Evolutionary conservation across 2,329 filamentous ascomycete genomes (phyloP), one percentile per base, ranked within the genome.

Genomic region (Purpureocillium lavendulum): DNA sequence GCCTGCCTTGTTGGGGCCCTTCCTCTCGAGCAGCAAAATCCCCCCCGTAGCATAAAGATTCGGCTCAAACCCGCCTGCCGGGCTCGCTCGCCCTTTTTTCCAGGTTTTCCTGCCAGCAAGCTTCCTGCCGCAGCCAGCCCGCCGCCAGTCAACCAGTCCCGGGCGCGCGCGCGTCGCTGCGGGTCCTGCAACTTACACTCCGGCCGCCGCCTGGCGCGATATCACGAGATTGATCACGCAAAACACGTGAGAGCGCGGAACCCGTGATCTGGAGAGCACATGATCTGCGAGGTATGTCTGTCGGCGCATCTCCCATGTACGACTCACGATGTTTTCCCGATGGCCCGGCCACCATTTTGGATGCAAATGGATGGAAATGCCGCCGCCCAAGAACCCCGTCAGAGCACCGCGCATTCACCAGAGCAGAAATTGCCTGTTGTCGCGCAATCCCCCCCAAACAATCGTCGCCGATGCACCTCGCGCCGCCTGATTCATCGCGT

Each of bases 201-300:
- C 21, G 46, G 50, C 49, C 36, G 36, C 43, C 35, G 40, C 28
- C 31, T 30, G 46, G 51, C 64, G 62, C 64, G 64, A 67, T 64
- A 68, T 68, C 65, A 68, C 65, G 65, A 68, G 65, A 62, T 67
- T 59, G 56, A 60, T 61, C 61, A 60, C 61, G 55, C 58, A 59
- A 58, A 63, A 62, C 63, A 67, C 64, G 63, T 66, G 64, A 65
- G 60, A 53, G 49, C 53, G 49, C 49, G 46, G 58, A 62, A 62
- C 63, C 64, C 64, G 64, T 67, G 64, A 67, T 67, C 60, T 62
- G 56, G 50, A 45, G 39, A 57, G 61, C 64, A 67, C 64, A 66
- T 66, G 64, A 67, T 67, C 63, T 58, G 52, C 53, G 49, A 62
- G 64, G 64, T 66, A 65, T 62, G 63, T 64, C 52, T 52, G 49